phyloP scores from a whole-genome alignment of 805 yeast genomes.

The Starmerella potacharoeniae region DNA sequence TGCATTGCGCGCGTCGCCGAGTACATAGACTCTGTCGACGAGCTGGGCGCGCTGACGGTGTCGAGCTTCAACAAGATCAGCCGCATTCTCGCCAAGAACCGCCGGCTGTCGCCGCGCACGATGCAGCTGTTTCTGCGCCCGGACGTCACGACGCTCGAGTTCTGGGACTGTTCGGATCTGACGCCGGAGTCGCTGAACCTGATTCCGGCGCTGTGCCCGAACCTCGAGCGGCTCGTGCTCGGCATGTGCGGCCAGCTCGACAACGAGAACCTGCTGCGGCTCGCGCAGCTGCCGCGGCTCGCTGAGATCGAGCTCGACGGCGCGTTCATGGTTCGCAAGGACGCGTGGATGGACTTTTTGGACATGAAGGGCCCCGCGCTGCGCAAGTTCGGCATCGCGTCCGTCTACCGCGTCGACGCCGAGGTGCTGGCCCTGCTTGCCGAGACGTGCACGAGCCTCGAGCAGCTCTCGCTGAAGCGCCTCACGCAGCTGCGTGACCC shows the following conservation, averaged over 20 bases:
- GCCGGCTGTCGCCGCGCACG: conserved; percentile 66
- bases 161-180: conserved; percentile 89
- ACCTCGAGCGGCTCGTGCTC: conserved; percentile 50
- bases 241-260: conserved; percentile 91
- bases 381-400: conserved; percentile 49
- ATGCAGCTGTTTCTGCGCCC: conserved; percentile 62
- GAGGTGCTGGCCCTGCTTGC: conserved; percentile 52
- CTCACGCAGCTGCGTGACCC: conserved; percentile 59
- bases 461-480: conserved; percentile 49
- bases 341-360: conserved; percentile 68
- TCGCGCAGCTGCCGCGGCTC: conserved; percentile 45
- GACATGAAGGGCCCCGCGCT: conserved; percentile 45
- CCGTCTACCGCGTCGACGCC: conserved; percentile 73
- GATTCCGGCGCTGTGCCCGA: conserved; percentile 71
- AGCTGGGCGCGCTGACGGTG: conserved; percentile 76
- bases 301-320: conserved; percentile 64
- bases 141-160: conserved; percentile 44
- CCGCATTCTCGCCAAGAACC: conserved; percentile 65
- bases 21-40: conserved; percentile 64
- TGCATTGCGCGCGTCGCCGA: conserved; percentile 59
- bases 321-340: conserved; percentile 69
- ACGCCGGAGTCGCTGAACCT: conserved; percentile 51
- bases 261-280: conserved; percentile 59
- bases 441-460: conserved; percentile 45
- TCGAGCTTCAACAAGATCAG: conserved; percentile 60